Evolutionary conservation across 2,329 filamentous ascomycete genomes (phyloP), one percentile per base, ranked within the genome.

Genomic region (Tolypocladium album): DNA sequence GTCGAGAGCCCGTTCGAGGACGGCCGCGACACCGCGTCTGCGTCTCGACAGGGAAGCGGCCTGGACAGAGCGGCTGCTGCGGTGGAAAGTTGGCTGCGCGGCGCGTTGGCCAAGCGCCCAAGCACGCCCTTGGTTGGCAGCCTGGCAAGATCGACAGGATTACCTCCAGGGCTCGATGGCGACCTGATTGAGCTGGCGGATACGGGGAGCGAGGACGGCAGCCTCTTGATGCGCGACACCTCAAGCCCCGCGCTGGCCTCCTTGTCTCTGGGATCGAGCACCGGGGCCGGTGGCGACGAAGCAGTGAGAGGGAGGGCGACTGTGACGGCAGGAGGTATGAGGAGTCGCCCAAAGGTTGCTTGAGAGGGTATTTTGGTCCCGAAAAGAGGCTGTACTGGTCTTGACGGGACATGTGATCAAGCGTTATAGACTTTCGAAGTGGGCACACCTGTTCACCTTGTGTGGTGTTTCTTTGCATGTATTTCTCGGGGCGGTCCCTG

Each of bases 41-140:
- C 74, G 6, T 72, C 75, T n/a, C 74, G 76, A 56, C 78, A 81
- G 55, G 79, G 80, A 17, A 79, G 74, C 3, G 78, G 82, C 1
- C 77, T 97, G 3, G 92, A 96, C 67, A 89, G 92, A 64, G 87
- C 96, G 12, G 92, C 92, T 1, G 88, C 90, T 7, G 88, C 89
- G 2, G 87, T 97, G 38, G 94, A 97, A 74, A 88, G 87, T 1
- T 99, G 94, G 92, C 79, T 97, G 61, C 82, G 92, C 62, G 90
- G 91, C 63, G 86, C 96, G 43, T 90, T 91, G 61, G 78, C 82
- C 7, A 87, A 87, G 68, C 79, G 82, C 5, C 79, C 81, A 1
- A 73, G 74, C 24, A 82, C 81, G n/a, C 81, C 81, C 1, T 72
- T 76, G 34, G 62, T 77, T n/a, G 75, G 76, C 24, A 68, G 72